Conservation (phyloP, 2,329 filamentous ascomycete species). For the Pezizomycotina sp. region DNA sequence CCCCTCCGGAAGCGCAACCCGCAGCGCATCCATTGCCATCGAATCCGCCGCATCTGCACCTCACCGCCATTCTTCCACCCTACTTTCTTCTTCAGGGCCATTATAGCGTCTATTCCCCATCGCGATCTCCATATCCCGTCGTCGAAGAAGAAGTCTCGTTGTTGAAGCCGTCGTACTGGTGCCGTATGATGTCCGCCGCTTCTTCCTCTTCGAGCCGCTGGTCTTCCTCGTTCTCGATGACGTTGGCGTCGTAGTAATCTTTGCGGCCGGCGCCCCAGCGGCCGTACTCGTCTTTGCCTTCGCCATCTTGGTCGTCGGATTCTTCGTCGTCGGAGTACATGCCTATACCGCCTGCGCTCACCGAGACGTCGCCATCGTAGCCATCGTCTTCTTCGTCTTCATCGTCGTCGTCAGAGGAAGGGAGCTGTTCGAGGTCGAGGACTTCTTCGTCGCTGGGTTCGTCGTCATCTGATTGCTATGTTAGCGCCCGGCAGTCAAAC, state of each 20-base stretch:
- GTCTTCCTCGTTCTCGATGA: slow-evolving; percentile 50
- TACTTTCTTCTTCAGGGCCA: too few species aligned
- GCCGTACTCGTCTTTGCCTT: slow-evolving; percentile 41
- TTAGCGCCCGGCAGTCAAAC: slow-evolving; percentile 1
- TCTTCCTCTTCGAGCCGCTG: slow-evolving; percentile 86
- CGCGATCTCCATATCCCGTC: too few species aligned
- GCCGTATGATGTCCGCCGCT: too few species aligned
- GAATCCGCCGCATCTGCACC: too few species aligned
- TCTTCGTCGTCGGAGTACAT: slow-evolving; percentile 33
- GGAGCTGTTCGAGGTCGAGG: slow-evolving; percentile 21
- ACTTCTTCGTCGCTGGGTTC: slow-evolving; percentile 22
- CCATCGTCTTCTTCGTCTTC: slow-evolving; percentile 21
- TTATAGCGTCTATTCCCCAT: too few species aligned
- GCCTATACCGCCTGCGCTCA: slow-evolving; percentile 47
- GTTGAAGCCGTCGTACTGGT: too few species aligned
- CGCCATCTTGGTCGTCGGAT: slow-evolving; percentile 40
- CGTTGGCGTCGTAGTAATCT: slow-evolving; percentile 86
- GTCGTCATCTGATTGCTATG: slow-evolving; percentile 43
- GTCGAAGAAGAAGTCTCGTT: too few species aligned
- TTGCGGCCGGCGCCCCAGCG: slow-evolving; percentile 79
- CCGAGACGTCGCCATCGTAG: slow-evolving; percentile 29
- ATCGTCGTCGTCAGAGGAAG: slow-evolving; percentile 9
- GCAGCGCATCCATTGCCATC: too few species aligned
- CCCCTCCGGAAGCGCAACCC: too few species aligned
- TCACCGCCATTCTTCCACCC: too few species aligned